phyloP scores from a whole-genome alignment of 1,284 basidiomycete species.

The Cutaneotrichosporon daszewskae region DNA sequence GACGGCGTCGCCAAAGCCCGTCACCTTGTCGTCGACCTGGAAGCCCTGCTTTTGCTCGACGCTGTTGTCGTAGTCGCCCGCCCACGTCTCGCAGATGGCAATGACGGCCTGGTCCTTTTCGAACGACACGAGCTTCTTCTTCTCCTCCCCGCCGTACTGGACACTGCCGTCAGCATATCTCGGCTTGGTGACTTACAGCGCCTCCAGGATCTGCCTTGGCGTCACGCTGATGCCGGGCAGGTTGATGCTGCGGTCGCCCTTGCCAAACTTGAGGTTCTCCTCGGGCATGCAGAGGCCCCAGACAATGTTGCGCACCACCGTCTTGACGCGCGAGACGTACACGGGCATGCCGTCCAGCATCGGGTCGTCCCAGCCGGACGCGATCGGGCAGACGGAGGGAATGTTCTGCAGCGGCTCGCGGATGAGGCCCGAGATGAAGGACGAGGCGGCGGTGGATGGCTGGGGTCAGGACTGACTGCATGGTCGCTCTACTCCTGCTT shows the following conservation, averaged over 20 bases:
- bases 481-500: no score
- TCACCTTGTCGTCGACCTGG: conserved; percentile 39
- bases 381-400: conserved; percentile 54
- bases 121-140: conserved; percentile 42
- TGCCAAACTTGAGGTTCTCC: conserved; percentile 28
- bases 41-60: conserved; percentile 38
- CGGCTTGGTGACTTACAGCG: no score
- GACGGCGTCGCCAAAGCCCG: conserved; percentile 43
- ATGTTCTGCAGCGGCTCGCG: conserved; percentile 59
- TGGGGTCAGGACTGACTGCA: no score
- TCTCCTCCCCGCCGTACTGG: conserved; percentile 37
- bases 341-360: conserved; percentile 51
- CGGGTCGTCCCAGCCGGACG: conserved; percentile 32
- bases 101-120: conserved; percentile 43
- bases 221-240: conserved; percentile 47
- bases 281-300: conserved; percentile 44
- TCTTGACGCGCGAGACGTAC: conserved; percentile 56
- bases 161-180: no score
- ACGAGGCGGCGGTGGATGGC: conserved; percentile 58
- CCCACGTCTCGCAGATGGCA: conserved; percentile 46
- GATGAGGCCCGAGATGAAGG: conserved; percentile 61
- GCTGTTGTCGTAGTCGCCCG: conserved; percentile 42
- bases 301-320: conserved; percentile 48
- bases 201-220: conserved; percentile 44
- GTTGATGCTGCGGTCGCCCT: conserved; percentile 40